phyloP scores from a whole-genome alignment of 2,329 filamentous ascomycete genomes.

The Colletotrichum sp. region DNA sequence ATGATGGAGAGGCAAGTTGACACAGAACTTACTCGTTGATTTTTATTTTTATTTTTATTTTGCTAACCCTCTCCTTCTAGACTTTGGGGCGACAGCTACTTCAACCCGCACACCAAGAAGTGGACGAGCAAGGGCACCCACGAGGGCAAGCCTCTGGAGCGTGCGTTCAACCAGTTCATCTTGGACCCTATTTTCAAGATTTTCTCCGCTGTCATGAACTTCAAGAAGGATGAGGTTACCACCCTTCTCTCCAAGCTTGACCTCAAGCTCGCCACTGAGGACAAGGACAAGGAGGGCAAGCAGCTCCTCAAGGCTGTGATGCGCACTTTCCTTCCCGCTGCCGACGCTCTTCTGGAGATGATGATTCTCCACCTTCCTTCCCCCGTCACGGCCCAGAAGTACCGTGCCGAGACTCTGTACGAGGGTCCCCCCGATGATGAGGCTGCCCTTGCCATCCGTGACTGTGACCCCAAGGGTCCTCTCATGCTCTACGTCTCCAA shows the following conservation, averaged over 20 bases:
- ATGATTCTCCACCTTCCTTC: slow-evolving; percentile 99
- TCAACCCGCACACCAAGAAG: slow-evolving; percentile 99
- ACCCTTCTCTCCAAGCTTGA: slow-evolving; percentile 90
- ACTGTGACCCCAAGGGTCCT: slow-evolving; percentile 96
- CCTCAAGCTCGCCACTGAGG: slow-evolving; percentile 86
- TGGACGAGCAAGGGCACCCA: slow-evolving; percentile 88
- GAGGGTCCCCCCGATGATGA: slow-evolving; percentile 95
- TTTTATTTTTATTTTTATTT: background rate
- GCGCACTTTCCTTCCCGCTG: slow-evolving; percentile 98
- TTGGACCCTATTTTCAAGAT: slow-evolving; percentile 99
- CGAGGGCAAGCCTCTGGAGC: slow-evolving; percentile 90
- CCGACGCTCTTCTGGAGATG: slow-evolving; percentile 99
- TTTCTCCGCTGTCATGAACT: slow-evolving; percentile 96
- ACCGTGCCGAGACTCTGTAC: slow-evolving; percentile 98
- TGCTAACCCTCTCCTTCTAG: slow-evolving; percentile 24
- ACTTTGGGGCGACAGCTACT: slow-evolving; percentile 90
- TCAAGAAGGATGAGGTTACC: slow-evolving; percentile 92
- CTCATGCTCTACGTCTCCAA: slow-evolving; percentile 99
- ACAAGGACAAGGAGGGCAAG: slow-evolving; percentile 97
- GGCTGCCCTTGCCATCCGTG: slow-evolving; percentile 93
- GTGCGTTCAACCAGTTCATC: slow-evolving; percentile 99
- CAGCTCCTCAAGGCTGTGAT: slow-evolving; percentile 97
- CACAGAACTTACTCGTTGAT: background rate
- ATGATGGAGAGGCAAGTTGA: slow-evolving; percentile 86
- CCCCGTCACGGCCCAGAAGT: slow-evolving; percentile 92